Evolutionary conservation across 2,329 filamentous ascomycete genomes (phyloP), one percentile per base, ranked within the genome.

Genomic region (Aureobasidium pullulans): DNA sequence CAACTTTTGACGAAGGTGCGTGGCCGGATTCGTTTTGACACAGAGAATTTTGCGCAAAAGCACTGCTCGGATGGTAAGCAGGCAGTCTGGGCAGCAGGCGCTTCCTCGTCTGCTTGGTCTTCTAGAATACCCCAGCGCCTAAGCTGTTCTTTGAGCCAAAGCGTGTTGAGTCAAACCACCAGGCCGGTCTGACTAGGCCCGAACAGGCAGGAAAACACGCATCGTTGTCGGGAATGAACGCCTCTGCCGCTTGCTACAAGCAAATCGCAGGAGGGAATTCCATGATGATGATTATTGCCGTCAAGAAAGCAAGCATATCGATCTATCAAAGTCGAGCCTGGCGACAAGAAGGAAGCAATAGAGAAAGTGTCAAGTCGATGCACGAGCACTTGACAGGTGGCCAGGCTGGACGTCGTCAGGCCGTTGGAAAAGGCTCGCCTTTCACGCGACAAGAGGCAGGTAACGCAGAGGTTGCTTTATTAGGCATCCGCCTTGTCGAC

Each of bases 21-120:
- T 43, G 52, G 52, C 52, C 28, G 32, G 40, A 46, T 7, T 16
- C 28, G 16, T 44, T 46, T 54, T 54, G 50, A 54, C 50, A 46
- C 11, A 16, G 39, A 54, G 23, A 42, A 54, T 43, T 43, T 54
- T 9, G 37, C 39, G 28, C 39, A 32, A 44, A 11, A 42, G 13
- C 10, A n/a, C 37, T 2, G 16, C 28, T 42, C 15, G n/a, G 36
- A 40, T 28, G 29, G 39, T 23, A n/a, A 37, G 39, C 11, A 56
- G 32, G 6, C 15, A 54, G 50, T 39, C 50, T 54, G 28, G 23
- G 50, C 50, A 10, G 23, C 37, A 43, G 54, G 54, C 54, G 54
- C 54, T 57, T 57, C 54, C 48, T 57, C 54, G 54, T 57, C 54
- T 57, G 47, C 54, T 57, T 57, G 43, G 54, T 57, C 54, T 57